Percentiles rank a stretch among this genome's conserved stretches.
These are phyloP conservation scores for Cladorrhinum sp. DNA, from an alignment of 2,329 filamentous ascomycete species.

Conservation along the genomic window DNA sequence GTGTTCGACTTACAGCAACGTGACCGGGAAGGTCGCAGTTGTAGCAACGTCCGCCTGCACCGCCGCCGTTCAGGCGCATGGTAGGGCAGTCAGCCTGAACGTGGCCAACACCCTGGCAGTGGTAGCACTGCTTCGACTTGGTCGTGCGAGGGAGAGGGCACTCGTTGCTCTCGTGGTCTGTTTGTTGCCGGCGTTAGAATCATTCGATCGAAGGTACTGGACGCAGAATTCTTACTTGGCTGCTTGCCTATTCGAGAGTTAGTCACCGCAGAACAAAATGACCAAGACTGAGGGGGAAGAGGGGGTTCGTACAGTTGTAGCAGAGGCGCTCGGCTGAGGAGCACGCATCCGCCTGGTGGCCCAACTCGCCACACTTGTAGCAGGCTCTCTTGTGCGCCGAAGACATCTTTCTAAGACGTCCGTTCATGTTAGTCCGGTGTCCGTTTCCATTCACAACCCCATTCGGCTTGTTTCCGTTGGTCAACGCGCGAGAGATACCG, in stretches of 20 bases:
- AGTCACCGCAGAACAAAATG: slow-evolving; percentile 15
- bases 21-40: slow-evolving; percentile 92
- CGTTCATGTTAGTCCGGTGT: slow-evolving; percentile 8
- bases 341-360: slow-evolving; percentile 86
- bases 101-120: slow-evolving; percentile 97
- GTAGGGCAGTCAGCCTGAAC: slow-evolving; percentile 99
- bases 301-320: slow-evolving; percentile 84
- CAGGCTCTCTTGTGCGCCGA: slow-evolving; percentile 78
- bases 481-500: background rate
- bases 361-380: slow-evolving; percentile 81
- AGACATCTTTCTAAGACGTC: slow-evolving; percentile 55
- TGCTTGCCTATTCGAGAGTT: slow-evolving; percentile 63
- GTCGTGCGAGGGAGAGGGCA: slow-evolving; percentile 96
- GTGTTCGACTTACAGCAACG: slow-evolving; percentile 65
- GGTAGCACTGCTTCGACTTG: slow-evolving; percentile 99
- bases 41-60: slow-evolving; percentile 87
- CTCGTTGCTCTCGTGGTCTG: slow-evolving; percentile 85
- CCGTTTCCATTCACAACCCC: background rate
- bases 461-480: background rate
- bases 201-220: slow-evolving; percentile 37
- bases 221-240: slow-evolving; percentile 53
- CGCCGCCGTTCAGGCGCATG: slow-evolving; percentile 80
- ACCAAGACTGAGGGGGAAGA: background rate
- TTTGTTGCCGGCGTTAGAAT: slow-evolving; percentile 5
- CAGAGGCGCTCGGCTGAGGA: slow-evolving; percentile 96